A percentile compares a stretch with the other conserved stretches of the same genome.
Evolutionary conservation across 1,139 yeast genomes (phyloP).

Genomic region (Saccharomyces hybrid): DNA sequence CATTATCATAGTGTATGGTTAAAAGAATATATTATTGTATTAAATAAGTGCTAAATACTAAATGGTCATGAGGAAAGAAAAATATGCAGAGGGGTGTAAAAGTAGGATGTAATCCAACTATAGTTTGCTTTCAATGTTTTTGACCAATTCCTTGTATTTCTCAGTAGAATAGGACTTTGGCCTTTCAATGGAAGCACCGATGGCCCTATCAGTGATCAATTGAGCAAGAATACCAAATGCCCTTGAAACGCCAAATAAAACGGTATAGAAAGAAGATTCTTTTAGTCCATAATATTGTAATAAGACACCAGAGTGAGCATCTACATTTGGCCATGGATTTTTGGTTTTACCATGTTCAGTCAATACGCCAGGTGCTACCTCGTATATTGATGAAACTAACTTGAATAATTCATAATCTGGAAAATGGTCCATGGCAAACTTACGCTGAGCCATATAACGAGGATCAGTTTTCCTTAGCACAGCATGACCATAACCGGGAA

Average conservation of each 20-base stretch:
- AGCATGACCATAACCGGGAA: conserved; percentile 42
- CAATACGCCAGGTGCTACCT: conserved; percentile 91
- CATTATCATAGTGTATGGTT: not conserved
- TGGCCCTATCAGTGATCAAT: conserved; percentile 90
- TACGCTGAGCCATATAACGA: conserved; percentile 93
- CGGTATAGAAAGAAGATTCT: conserved; percentile 95
- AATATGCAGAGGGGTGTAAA: not conserved
- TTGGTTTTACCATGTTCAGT: conserved; percentile 96
- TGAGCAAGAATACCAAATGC: conserved; percentile 97
- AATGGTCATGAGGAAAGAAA: conserved; percentile 1
- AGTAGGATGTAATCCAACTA: not conserved
- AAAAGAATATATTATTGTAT: conserved; percentile 1
- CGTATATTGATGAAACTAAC: conserved; percentile 82
- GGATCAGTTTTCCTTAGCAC: conserved; percentile 41
- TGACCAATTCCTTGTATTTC: conserved; percentile 37
- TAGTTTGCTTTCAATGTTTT: conserved; percentile 23
- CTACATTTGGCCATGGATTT: conserved; percentile 99
- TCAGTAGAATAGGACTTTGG: conserved; percentile 87
- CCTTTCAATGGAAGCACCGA: conserved; percentile 94
- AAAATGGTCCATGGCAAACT: conserved; percentile 93
- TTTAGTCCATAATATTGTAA: conserved; percentile 95
- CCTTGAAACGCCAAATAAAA: conserved; percentile 95
- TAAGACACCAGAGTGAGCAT: conserved; percentile 93
- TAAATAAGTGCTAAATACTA: not conserved
- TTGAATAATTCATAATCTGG: conserved; percentile 91